Percentiles rank a stretch among this genome's conserved stretches.
Evolutionary conservation across 768 basidiomycete species (phyloP).

Genomic region (Cyathus striatus): DNA sequence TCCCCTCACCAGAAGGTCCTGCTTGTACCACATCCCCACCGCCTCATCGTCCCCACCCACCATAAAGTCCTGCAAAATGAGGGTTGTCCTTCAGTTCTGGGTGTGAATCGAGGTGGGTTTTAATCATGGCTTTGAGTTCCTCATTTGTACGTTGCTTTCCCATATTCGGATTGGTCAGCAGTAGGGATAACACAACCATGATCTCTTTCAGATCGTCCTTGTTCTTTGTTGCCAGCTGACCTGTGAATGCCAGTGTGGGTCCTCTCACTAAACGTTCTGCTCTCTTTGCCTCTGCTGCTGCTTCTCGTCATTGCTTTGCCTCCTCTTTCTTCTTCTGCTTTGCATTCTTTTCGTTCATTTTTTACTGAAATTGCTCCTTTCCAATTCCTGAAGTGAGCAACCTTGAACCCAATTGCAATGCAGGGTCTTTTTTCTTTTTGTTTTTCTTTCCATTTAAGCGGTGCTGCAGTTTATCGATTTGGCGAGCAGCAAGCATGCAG

Average conservation of each 20-base stretch:
- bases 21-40: too few relatives aligned
- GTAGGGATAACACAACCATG: slow-evolving; percentile 1
- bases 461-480: not conserved
- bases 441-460: not conserved
- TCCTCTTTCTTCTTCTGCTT: slow-evolving; percentile 3
- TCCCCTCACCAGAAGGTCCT: too few relatives aligned
- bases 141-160: not conserved
- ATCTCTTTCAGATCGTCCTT: slow-evolving; percentile 6
- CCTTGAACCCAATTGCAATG: not conserved
- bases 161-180: slow-evolving; percentile 1
- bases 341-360: slow-evolving; percentile 1
- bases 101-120: not conserved
- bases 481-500: not conserved
- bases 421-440: not conserved
- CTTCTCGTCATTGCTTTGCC: not conserved
- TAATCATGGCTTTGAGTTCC: too few relatives aligned
- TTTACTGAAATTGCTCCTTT: slow-evolving; percentile 1
- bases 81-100: not conserved
- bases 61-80: not conserved
- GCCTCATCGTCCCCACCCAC: too few relatives aligned
- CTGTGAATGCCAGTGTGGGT: slow-evolving; percentile 2
- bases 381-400: not conserved
- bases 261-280: not conserved
- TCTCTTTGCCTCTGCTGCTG: not conserved
- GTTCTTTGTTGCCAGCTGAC: slow-evolving; percentile 4